These are phyloP conservation scores for Melanopsichium pennsylvanicum DNA, from an alignment of 1,284 basidiomycete genomes.

Conservation along the genomic window DNA sequence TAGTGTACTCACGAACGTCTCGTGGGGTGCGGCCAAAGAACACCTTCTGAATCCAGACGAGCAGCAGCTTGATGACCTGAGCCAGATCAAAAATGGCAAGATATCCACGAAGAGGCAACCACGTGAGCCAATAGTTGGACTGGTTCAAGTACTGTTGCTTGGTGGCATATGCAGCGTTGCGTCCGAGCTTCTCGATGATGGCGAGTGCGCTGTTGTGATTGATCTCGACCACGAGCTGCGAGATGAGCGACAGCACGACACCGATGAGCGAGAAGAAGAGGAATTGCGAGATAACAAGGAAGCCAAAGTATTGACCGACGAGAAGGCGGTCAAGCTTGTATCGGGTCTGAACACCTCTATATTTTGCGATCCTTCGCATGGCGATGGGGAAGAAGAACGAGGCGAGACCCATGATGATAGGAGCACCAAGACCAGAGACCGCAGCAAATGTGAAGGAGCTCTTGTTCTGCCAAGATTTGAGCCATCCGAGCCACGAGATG, in stretches of 20 bases:
- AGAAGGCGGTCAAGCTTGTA: constrained; percentile 54
- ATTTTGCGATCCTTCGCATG: constrained; percentile 63
- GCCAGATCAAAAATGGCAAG: constrained; percentile 92
- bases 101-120: constrained; percentile 80
- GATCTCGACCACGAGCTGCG: constrained; percentile 42
- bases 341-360: constrained; percentile 59
- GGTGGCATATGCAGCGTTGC: constrained; percentile 39
- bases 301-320: constrained; percentile 59
- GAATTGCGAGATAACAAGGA: constrained; percentile 63
- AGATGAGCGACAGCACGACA: constrained; percentile 55
- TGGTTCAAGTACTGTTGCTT: constrained; percentile 58
- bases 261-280: constrained; percentile 64
- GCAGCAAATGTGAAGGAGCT: constrained; percentile 56
- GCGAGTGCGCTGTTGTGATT: constrained; percentile 39
- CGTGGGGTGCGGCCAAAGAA: constrained; percentile 93
- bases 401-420: constrained; percentile 55
- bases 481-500: constrained; percentile 47
- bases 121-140: constrained; percentile 65
- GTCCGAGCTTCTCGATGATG: constrained; percentile 43
- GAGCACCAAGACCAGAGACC: constrained; percentile 58
- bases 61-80: constrained; percentile 87
- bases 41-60: constrained; percentile 80
- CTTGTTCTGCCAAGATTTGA: constrained; percentile 40
- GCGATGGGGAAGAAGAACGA: constrained; percentile 58
- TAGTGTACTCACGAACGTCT: constrained; percentile 94